phyloP scores from a whole-genome alignment of 768 basidiomycete genomes.

The Phaffia tasmanica region DNA sequence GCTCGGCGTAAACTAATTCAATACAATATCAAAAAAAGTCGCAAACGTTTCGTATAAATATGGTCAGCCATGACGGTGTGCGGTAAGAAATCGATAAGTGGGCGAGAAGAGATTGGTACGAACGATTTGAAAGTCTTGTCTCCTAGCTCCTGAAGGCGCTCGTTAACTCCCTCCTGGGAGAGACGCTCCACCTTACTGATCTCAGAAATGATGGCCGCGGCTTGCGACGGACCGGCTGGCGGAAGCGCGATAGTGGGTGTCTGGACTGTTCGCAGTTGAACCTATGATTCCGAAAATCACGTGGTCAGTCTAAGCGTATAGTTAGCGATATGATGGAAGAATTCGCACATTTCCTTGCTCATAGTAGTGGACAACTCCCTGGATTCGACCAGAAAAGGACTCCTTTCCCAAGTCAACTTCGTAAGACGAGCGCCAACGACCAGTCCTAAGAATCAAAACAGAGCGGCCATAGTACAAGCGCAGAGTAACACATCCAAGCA shows the following conservation, averaged over 20 bases:
- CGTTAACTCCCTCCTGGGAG: conserved; percentile 68
- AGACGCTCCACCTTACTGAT: conserved; percentile 70
- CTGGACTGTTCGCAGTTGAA: conserved; percentile 75
- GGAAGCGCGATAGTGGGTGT: conserved; percentile 48
- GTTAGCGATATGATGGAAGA: neutral
- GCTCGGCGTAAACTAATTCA: conserved; percentile 58
- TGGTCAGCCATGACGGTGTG: neutral
- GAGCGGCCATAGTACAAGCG: neutral
- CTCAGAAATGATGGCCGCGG: conserved; percentile 59
- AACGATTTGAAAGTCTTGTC: conserved; percentile 80
- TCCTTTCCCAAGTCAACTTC: conserved; percentile 55
- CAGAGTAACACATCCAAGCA: neutral
- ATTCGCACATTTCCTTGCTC: conserved; percentile 78
- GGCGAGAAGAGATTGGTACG: conserved; percentile 22
- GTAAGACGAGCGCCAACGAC: conserved; percentile 88
- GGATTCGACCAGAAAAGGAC: conserved; percentile 57
- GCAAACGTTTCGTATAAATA: too few relatives aligned
- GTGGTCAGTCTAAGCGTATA: neutral
- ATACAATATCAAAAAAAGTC: neutral
- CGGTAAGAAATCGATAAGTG: neutral
- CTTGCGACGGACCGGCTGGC: conserved; percentile 31
- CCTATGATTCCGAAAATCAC: conserved; percentile 43
- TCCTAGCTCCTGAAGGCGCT: conserved; percentile 75
- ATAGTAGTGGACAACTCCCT: conserved; percentile 87
- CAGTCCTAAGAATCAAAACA: conserved; percentile 53